These are phyloP conservation scores for Rhizopus delemar DNA, from an alignment of 371 early-diverging fungal genomes.

Conservation along the genomic window DNA sequence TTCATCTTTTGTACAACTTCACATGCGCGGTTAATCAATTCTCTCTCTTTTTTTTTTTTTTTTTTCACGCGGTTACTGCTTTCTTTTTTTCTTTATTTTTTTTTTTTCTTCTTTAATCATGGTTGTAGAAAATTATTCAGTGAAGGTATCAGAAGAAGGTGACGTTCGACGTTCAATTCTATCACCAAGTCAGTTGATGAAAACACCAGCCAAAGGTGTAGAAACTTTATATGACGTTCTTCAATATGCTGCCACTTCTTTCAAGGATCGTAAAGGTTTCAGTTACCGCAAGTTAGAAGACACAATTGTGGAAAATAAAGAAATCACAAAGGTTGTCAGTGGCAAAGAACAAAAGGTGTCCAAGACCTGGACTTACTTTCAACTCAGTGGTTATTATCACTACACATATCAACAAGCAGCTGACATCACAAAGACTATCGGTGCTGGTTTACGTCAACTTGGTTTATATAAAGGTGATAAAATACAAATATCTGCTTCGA, in stretches of 20 bases:
- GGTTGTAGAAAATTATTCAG: slow-evolving; percentile 23
- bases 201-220: slow-evolving; percentile 55
- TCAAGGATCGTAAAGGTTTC: slow-evolving; percentile 57
- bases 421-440: slow-evolving; percentile 48
- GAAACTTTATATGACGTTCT: slow-evolving; percentile 72
- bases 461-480: slow-evolving; percentile 66
- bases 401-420: slow-evolving; percentile 65
- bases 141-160: slow-evolving; percentile 41
- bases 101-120: slow-evolving; percentile 6
- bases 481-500: slow-evolving; percentile 73
- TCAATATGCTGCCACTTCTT: slow-evolving; percentile 47
- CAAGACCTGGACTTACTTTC: slow-evolving; percentile 83
- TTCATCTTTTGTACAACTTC: no score
- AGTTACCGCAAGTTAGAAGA: slow-evolving; percentile 69
- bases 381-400: slow-evolving; percentile 71
- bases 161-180: slow-evolving; percentile 54
- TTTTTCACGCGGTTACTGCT: not conserved
- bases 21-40: no score
- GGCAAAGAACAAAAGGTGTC: slow-evolving; percentile 65
- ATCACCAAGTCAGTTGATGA: slow-evolving; percentile 56
- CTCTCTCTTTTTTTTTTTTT: no score
- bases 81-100: slow-evolving; percentile 1
- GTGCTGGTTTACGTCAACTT: slow-evolving; percentile 67
- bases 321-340: slow-evolving; percentile 64
- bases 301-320: slow-evolving; percentile 73